Evolutionary conservation across 202 grass and related monocot species (phyloP).

Genomic region (Zoysia matrella): DNA sequence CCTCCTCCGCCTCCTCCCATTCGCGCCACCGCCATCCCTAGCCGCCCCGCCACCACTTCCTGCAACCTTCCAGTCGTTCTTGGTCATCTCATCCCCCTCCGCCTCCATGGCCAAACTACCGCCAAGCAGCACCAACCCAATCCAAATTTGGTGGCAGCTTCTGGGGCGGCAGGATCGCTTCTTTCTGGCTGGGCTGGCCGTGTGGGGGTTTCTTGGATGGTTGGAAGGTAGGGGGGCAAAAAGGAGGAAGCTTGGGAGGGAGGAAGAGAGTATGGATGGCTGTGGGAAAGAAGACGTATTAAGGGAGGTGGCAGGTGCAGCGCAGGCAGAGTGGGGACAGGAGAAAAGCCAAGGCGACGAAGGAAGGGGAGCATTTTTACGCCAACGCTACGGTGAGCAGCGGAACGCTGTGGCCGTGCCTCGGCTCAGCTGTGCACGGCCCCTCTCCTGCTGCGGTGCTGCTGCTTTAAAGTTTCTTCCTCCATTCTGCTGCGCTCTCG

Average conservation of each 20-base stretch:
- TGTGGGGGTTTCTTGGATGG: slow-evolving; percentile 42
- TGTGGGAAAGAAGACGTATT: slow-evolving; percentile 53
- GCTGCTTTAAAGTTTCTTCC: slow-evolving; percentile 50
- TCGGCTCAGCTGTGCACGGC: background rate
- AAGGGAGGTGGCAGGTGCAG: slow-evolving; percentile 42
- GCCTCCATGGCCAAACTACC: slow-evolving; percentile 47
- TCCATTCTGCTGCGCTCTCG: slow-evolving; percentile 54
- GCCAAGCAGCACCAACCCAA: background rate
- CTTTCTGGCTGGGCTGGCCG: slow-evolving; percentile 33
- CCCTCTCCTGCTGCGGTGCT: background rate
- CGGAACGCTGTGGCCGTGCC: background rate
- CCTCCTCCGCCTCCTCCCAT: slow-evolving; percentile 60
- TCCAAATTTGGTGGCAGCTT: slow-evolving; percentile 43
- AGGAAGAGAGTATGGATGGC: slow-evolving; percentile 20
- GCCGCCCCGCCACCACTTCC: slow-evolving; percentile 27
- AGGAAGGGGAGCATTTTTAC: slow-evolving; percentile 1
- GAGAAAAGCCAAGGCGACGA: slow-evolving; percentile 14
- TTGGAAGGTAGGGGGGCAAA: slow-evolving; percentile 61
- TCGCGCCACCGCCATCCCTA: slow-evolving; percentile 45
- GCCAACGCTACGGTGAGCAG: no score
- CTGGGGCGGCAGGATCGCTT: slow-evolving; percentile 31
- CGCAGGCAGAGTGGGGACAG: background rate
- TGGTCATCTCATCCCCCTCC: slow-evolving; percentile 41
- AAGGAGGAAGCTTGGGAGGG: slow-evolving; percentile 44
- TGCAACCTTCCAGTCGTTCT: slow-evolving; percentile 54